Conservation (phyloP, 495 filamentous ascomycete genomes). For the Apodospora peruviana region DNA sequence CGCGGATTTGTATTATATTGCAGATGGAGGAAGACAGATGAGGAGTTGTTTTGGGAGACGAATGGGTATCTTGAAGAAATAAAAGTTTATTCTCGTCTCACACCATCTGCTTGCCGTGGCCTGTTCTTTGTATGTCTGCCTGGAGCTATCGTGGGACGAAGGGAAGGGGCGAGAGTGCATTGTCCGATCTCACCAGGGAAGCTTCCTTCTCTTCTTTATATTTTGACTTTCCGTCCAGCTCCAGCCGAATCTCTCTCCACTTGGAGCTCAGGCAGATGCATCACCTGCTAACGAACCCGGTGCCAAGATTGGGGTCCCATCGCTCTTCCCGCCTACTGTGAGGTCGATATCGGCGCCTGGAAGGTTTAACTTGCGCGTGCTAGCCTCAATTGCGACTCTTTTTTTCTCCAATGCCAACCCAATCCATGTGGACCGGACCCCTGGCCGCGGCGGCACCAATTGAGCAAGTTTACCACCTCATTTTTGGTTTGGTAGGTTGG, state of each 20-base stretch:
- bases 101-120: neutral
- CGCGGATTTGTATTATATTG: neutral
- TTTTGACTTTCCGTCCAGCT: neutral
- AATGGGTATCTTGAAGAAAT: neutral
- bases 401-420: neutral
- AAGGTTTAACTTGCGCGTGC: neutral
- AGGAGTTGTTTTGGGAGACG: neutral
- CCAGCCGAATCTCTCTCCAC: neutral
- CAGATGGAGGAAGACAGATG: neutral
- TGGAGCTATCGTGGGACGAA: no score
- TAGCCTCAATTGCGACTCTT: neutral
- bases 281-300: neutral
- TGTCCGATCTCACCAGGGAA: neutral
- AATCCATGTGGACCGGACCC: neutral
- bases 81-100: neutral
- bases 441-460: neutral
- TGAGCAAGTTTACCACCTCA: conserved; percentile 17
- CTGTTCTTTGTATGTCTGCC: neutral
- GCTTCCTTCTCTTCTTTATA: neutral
- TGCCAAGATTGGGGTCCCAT: neutral
- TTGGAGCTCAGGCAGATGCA: neutral
- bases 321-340: no score
- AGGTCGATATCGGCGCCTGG: no score
- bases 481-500: neutral
- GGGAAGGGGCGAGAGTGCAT: no score